A percentile compares a stretch with the other conserved stretches of the same genome.
These are phyloP conservation scores for Eimeria praecox DNA, from an alignment of 169 alveolate species.

Conservation along the genomic window DNA sequence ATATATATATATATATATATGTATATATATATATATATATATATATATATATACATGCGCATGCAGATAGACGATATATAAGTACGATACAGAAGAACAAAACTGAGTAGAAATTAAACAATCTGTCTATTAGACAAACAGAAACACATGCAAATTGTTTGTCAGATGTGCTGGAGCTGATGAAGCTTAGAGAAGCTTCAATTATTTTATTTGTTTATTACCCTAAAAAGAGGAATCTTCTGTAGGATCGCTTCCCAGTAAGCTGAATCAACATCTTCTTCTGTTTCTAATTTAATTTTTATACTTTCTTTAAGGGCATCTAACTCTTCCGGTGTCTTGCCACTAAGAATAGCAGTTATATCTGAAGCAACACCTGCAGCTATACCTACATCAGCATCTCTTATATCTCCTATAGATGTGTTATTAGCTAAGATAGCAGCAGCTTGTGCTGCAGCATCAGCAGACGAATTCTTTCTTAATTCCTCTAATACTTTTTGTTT, in stretches of 20 bases:
- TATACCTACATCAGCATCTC: constrained; percentile 78
- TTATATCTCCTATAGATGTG: constrained; percentile 7
- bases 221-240: constrained; percentile 79
- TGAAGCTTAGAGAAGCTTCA: no score
- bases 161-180: no score
- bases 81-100: neutral
- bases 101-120: neutral
- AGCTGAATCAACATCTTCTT: constrained; percentile 77
- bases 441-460: constrained; percentile 76
- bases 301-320: constrained; percentile 70
- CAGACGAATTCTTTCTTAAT: constrained; percentile 35
- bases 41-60: neutral
- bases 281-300: constrained; percentile 58
- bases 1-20: neutral
- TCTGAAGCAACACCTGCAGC: constrained; percentile 72
- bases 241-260: constrained; percentile 82
- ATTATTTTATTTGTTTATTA: neutral
- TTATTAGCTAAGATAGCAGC: constrained; percentile 64
- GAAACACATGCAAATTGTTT: no score
- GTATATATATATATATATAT: neutral
- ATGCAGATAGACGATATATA: neutral
- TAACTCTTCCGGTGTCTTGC: constrained; percentile 60
- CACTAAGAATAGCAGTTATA: constrained; percentile 61
- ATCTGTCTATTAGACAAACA: no score
- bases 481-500: constrained; percentile 58